Evolutionary conservation across 2,329 filamentous ascomycete genomes (phyloP).

Genomic region (Penicillium oxalicum): DNA sequence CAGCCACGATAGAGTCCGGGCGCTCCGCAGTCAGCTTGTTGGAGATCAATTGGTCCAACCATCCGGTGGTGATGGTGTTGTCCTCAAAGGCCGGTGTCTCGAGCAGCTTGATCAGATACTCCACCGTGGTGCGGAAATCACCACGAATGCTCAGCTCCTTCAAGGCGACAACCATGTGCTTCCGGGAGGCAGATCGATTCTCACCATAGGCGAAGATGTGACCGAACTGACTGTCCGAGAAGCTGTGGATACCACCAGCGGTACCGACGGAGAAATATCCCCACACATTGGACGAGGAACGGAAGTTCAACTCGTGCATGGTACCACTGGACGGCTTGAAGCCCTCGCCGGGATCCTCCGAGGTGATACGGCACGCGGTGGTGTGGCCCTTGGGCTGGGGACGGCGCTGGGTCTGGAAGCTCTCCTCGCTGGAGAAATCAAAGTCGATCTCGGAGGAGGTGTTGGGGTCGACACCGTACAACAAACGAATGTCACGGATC

Average conservation of each 20-base stretch:
- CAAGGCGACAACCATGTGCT: constrained; percentile 98
- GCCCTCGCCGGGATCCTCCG: constrained; percentile 95
- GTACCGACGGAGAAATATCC: constrained; percentile 99
- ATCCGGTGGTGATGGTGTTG: constrained; percentile 98
- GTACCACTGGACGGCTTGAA: constrained; percentile 99
- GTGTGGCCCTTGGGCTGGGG: constrained; percentile 94
- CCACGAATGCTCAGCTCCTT: constrained; percentile 99
- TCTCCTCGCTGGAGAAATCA: constrained; percentile 83
- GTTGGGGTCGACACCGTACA: constrained; percentile 93
- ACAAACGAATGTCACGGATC: constrained; percentile 88
- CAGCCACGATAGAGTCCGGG: constrained; percentile 86
- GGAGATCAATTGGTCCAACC: constrained; percentile 96
- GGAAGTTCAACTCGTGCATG: constrained; percentile 98
- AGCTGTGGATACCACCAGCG: constrained; percentile 95
- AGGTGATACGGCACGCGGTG: constrained; percentile 97
- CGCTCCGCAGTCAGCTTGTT: constrained; percentile 96
- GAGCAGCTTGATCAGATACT: constrained; percentile 97
- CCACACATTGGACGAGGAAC: constrained; percentile 98
- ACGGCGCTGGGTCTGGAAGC: constrained; percentile 75
- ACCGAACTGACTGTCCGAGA: constrained; percentile 97
- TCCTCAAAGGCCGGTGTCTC: constrained; percentile 98
- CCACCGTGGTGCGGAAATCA: constrained; percentile 97
- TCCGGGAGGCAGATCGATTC: constrained; percentile 89
- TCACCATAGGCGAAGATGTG: constrained; percentile 99
- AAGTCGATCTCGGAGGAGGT: constrained; percentile 87